Percentiles rank a stretch among this genome's conserved stretches.
Evolutionary conservation across 31 red algal genomes (phyloP).

Genomic region (Endocladia muricata): DNA sequence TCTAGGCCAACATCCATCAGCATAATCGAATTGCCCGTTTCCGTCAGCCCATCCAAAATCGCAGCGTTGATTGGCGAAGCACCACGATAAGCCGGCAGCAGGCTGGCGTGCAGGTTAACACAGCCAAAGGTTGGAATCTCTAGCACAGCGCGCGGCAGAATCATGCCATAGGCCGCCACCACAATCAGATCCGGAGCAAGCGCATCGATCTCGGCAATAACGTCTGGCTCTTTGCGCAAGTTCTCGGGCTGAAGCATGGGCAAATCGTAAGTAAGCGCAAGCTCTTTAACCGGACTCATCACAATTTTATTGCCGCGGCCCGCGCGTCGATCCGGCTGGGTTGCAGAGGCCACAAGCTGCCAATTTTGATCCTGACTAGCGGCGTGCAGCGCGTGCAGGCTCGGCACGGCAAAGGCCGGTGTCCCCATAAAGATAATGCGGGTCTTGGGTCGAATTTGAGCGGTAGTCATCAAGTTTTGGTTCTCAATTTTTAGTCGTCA

Average conservation of each 20-base stretch:
- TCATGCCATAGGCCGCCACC: slow-evolving; percentile 90
- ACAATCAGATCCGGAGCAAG: slow-evolving; percentile 76
- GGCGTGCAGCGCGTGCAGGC: slow-evolving; percentile 29
- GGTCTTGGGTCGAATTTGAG: too few relatives aligned
- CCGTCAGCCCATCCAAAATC: slow-evolving; percentile 50
- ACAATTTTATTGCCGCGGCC: slow-evolving; percentile 43
- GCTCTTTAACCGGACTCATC: slow-evolving; percentile 58
- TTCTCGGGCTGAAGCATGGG: slow-evolving; percentile 52
- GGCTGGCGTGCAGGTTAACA: slow-evolving; percentile 91
- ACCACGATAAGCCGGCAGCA: slow-evolving; percentile 87
- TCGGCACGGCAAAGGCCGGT: slow-evolving; percentile 57
- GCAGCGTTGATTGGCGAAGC: slow-evolving; percentile 92
- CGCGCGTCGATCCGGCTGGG: slow-evolving; percentile 76
- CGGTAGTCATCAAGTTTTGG: too few relatives aligned
- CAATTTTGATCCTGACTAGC: slow-evolving; percentile 3
- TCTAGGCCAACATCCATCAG: slow-evolving; percentile 85
- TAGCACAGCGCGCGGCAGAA: slow-evolving; percentile 79
- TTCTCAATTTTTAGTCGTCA: too few relatives aligned
- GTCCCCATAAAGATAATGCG: slow-evolving; percentile 83
- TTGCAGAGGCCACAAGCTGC: slow-evolving; percentile 24
- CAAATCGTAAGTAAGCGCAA: slow-evolving; percentile 34
- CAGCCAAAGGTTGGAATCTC: slow-evolving; percentile 79
- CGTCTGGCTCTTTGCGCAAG: slow-evolving; percentile 20
- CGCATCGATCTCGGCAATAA: slow-evolving; percentile 29
- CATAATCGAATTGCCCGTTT: slow-evolving; percentile 80